A percentile compares a stretch with the other conserved stretches of the same genome.
phyloP scores from a whole-genome alignment of 305 asterid species.

The Lippia alba region DNA sequence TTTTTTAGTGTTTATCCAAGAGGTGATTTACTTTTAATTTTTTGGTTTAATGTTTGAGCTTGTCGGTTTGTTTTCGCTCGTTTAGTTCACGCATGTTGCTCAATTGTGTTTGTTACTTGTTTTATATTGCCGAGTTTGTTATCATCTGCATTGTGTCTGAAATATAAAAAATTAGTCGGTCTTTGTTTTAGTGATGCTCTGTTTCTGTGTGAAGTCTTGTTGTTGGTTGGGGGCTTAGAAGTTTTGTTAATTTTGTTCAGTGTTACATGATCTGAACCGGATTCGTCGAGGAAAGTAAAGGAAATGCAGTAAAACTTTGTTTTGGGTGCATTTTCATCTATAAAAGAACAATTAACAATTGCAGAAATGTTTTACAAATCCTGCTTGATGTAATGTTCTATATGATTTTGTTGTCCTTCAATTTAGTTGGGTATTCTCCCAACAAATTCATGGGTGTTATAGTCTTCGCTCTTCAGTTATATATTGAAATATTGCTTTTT shows the following conservation, averaged over 20 bases:
- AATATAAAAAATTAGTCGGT: neutral
- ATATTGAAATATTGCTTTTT: no score
- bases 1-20: no score
- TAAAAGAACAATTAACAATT: neutral
- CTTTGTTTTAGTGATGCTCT: no score
- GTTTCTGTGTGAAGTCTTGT: neutral
- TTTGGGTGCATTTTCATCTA: neutral
- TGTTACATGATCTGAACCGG: neutral
- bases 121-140: neutral
- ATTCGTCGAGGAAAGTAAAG: neutral
- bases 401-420: neutral
- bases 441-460: neutral
- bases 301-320: neutral
- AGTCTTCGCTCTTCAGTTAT: no score
- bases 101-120: neutral
- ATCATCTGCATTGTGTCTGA: neutral
- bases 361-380: neutral
- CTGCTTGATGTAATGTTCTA: no score
- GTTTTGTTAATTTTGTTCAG: neutral
- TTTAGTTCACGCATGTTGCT: slow-evolving; percentile 6
- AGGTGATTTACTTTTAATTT: slow-evolving; percentile 41
- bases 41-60: neutral
- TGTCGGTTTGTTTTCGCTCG: neutral
- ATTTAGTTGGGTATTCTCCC: no score
- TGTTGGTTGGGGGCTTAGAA: neutral